A percentile compares a stretch with the other conserved stretches of the same genome.
These are phyloP conservation scores for Tylopilus vinaceipallidus DNA, from an alignment of 768 basidiomycete species.

Conservation along the genomic window DNA sequence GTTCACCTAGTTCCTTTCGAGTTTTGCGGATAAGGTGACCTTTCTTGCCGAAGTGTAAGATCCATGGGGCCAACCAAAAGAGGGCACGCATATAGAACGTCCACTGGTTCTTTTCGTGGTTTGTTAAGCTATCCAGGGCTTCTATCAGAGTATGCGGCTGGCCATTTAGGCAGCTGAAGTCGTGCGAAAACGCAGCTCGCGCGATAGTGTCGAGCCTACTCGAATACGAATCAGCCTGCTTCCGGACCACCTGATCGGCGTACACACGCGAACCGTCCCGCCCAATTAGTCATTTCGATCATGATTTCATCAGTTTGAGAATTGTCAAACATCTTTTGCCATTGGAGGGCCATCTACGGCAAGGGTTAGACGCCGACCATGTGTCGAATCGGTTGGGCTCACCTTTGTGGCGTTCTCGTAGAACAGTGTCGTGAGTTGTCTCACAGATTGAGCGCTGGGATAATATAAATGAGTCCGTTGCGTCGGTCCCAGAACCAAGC, in stretches of 20 bases:
- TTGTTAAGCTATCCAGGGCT: slow-evolving; percentile 58
- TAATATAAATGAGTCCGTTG: neutral
- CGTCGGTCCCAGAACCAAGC: neutral
- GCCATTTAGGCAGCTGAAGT: slow-evolving; percentile 56
- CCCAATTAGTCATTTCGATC: slow-evolving; percentile 58
- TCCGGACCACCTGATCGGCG: neutral
- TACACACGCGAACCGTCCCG: slow-evolving; percentile 58
- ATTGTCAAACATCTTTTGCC: slow-evolving; percentile 46
- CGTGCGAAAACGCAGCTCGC: slow-evolving; percentile 61
- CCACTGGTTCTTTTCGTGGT: slow-evolving; percentile 53
- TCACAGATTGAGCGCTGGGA: slow-evolving; percentile 50
- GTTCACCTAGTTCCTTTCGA: slow-evolving; percentile 51
- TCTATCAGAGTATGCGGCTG: slow-evolving; percentile 47
- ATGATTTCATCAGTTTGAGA: slow-evolving; percentile 39
- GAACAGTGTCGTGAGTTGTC: slow-evolving; percentile 49
- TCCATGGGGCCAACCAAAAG: slow-evolving; percentile 58
- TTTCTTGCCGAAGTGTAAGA: slow-evolving; percentile 55
- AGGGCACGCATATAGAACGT: slow-evolving; percentile 65
- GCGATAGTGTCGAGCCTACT: slow-evolving; percentile 57
- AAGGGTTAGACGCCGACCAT: slow-evolving; percentile 3
- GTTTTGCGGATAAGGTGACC: slow-evolving; percentile 55
- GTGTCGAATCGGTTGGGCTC: neutral
- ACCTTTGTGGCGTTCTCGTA: slow-evolving; percentile 53
- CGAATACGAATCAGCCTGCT: neutral
- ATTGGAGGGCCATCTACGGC: slow-evolving; percentile 44